Percentiles rank a stretch among this genome's conserved stretches.
Conservation (phyloP, 1,284 basidiomycete genomes). For the Ceratorhiza oryzae-sativae region DNA sequence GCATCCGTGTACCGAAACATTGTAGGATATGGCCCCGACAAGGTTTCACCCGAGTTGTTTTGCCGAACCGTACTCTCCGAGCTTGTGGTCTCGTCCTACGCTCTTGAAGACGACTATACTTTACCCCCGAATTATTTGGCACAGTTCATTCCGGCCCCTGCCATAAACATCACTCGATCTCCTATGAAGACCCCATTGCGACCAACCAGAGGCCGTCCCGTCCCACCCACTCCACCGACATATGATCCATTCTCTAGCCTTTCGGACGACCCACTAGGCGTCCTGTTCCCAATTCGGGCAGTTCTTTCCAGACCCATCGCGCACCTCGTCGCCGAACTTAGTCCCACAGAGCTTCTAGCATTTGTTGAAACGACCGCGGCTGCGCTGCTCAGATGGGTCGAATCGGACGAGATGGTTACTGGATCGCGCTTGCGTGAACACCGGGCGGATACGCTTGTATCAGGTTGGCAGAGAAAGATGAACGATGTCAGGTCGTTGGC, state of each 20-base stretch:
- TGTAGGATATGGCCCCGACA: not conserved
- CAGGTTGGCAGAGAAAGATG: not conserved
- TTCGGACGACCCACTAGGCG: constrained; percentile 14
- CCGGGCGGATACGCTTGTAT: not conserved
- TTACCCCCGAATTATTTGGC: not conserved
- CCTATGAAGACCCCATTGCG: constrained; percentile 16
- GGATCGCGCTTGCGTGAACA: constrained; percentile 8
- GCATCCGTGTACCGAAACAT: constrained; percentile 20
- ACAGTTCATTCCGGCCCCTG: not conserved
- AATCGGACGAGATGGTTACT: constrained; percentile 6
- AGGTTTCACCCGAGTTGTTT: constrained; percentile 13
- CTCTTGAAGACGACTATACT: constrained; percentile 13
- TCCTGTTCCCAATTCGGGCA: constrained; percentile 31
- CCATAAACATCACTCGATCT: not conserved
- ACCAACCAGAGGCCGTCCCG: not conserved
- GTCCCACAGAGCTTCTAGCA: constrained; percentile 1
- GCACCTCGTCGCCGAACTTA: constrained; percentile 22
- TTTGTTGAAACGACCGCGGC: constrained; percentile 15
- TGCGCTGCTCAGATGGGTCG: constrained; percentile 12
- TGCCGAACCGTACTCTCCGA: constrained; percentile 1
- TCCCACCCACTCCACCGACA: constrained; percentile 31
- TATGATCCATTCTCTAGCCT: constrained; percentile 24
- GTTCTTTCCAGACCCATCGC: constrained; percentile 21
- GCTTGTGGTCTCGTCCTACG: not conserved
- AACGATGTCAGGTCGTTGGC: constrained; percentile 23